phyloP scores from a whole-genome alignment of 495 filamentous ascomycete species.

The Penicillium roqueforti region DNA sequence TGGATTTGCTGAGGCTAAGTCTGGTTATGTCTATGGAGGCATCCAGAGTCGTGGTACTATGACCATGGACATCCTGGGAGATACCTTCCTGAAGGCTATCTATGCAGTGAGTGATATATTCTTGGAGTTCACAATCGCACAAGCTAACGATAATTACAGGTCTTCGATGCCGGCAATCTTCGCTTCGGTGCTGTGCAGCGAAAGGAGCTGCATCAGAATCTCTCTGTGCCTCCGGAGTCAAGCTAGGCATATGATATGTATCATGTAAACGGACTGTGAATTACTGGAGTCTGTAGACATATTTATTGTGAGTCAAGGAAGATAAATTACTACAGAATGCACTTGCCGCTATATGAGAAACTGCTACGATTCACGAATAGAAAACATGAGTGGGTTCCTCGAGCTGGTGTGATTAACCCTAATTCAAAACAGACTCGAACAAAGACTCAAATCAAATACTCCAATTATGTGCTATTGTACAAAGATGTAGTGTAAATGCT shows the following conservation, averaged over 20 bases:
- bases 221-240: constrained; percentile 17
- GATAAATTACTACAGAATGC: too few relatives aligned
- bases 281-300: too few relatives aligned
- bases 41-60: constrained; percentile 67
- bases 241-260: not conserved
- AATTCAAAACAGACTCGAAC: not conserved
- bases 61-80: constrained; percentile 70
- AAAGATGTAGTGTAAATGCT: constrained; percentile 13
- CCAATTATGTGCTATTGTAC: constrained; percentile 15
- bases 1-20: constrained; percentile 57
- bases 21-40: constrained; percentile 64
- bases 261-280: not conserved
- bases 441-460: not conserved
- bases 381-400: not conserved
- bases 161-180: constrained; percentile 72
- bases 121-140: not conserved
- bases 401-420: not conserved
- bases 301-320: too few relatives aligned
- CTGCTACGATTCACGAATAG: not conserved
- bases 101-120: constrained; percentile 56
- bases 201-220: constrained; percentile 53
- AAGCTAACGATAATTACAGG: constrained; percentile 22
- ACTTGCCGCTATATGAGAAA: not conserved
- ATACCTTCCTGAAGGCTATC: constrained; percentile 69
- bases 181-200: constrained; percentile 68